Conservation (phyloP, 768 basidiomycete genomes). For the Podaxis mareebaensis region DNA sequence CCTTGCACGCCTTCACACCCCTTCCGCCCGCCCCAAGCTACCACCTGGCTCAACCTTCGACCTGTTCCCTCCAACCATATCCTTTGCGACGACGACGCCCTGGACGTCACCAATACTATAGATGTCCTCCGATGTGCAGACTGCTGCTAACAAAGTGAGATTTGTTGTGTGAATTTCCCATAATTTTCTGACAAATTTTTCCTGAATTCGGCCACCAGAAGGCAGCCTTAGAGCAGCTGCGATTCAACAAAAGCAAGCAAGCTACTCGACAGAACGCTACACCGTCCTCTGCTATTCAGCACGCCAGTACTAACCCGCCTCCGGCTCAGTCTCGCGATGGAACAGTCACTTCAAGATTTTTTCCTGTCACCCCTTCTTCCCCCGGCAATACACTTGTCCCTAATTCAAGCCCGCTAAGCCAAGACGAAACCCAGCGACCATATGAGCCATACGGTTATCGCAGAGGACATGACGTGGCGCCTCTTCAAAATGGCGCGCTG, state of each 20-base stretch:
- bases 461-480: constrained; percentile 42
- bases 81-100: constrained; percentile 18
- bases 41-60: constrained; percentile 26
- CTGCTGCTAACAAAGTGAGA: constrained; percentile 54
- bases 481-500: constrained; percentile 38
- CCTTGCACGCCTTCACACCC: constrained; percentile 15
- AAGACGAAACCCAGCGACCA: constrained; percentile 38
- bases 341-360: constrained; percentile 66
- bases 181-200: constrained; percentile 19
- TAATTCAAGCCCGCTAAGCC: constrained; percentile 64
- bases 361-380: constrained; percentile 44
- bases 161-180: constrained; percentile 8
- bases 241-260: constrained; percentile 40
- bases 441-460: constrained; percentile 41
- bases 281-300: constrained; percentile 22
- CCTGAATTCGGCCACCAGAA: constrained; percentile 31
- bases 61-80: constrained; percentile 21
- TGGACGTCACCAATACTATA: constrained; percentile 22
- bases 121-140: constrained; percentile 51
- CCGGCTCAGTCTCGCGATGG: constrained; percentile 78
- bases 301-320: constrained; percentile 34
- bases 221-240: constrained; percentile 49
- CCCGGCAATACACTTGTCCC: constrained; percentile 70
- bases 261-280: constrained; percentile 28
- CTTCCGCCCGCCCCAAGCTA: constrained; percentile 25